These are phyloP conservation scores for Penicillium malachiteum DNA, from an alignment of 495 filamentous ascomycete genomes.

Conservation along the genomic window DNA sequence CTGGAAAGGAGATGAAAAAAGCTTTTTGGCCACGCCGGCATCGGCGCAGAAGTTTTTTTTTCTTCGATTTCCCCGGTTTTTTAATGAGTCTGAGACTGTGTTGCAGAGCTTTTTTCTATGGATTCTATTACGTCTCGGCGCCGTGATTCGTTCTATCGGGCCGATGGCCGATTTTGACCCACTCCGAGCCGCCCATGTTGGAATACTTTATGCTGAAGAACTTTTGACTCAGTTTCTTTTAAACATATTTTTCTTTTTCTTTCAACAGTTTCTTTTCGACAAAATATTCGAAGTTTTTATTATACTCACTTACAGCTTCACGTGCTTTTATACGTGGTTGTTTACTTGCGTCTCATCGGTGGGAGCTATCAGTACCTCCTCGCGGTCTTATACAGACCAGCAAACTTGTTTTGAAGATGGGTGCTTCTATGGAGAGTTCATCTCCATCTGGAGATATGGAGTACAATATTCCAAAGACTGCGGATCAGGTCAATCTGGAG, in stretches of 20 bases:
- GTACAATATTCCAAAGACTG: neutral
- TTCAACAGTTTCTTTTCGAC: neutral
- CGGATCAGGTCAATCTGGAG: constrained; percentile 1
- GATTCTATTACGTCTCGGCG: constrained; percentile 17
- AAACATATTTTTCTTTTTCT: neutral
- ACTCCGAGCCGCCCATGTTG: constrained; percentile 9
- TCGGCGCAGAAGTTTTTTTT: constrained; percentile 19
- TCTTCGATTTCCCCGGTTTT: constrained; percentile 18
- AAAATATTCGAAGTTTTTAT: neutral
- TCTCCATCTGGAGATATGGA: neutral
- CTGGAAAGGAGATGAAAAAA: neutral
- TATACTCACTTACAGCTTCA: neutral
- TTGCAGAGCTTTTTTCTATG: constrained; percentile 6
- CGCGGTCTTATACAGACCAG: neutral
- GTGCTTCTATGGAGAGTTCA: neutral
- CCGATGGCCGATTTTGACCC: constrained; percentile 14
- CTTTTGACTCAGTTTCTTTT: constrained; percentile 11
- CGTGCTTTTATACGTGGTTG: neutral
- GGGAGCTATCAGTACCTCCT: neutral
- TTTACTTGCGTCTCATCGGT: neutral
- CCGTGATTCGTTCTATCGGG: constrained; percentile 16
- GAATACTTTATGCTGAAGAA: constrained; percentile 4
- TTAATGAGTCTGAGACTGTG: constrained; percentile 1
- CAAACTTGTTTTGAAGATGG: neutral
- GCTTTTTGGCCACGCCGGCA: constrained; percentile 14